Conservation (phyloP, 1,284 basidiomycete species). For the Pholiota adiposa region DNA sequence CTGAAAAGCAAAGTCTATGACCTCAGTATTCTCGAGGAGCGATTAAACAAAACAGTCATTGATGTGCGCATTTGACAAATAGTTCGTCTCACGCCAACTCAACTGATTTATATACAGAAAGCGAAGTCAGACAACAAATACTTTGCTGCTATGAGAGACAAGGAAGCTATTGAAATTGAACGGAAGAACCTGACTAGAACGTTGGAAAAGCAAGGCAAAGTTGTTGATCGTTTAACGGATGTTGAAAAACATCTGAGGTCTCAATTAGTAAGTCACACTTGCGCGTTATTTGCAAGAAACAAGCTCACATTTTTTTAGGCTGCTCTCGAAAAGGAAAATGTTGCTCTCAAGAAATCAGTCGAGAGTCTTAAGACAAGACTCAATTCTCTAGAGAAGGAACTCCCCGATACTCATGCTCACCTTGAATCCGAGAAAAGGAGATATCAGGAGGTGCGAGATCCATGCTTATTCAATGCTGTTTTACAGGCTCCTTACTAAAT, state of each 20-base stretch:
- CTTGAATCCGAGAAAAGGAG: constrained; percentile 44
- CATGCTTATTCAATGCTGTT: constrained; percentile 21
- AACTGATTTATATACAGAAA: constrained; percentile 43
- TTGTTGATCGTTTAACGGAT: constrained; percentile 73
- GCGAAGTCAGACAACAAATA: constrained; percentile 97
- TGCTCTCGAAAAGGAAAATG: constrained; percentile 52
- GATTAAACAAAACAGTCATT: constrained; percentile 60
- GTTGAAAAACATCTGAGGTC: constrained; percentile 60
- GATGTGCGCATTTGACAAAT: constrained; percentile 54
- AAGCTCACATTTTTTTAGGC: constrained; percentile 38
- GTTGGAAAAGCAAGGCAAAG: constrained; percentile 80
- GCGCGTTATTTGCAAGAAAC: not conserved
- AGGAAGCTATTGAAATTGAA: constrained; percentile 83
- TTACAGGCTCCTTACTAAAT: constrained; percentile 1
- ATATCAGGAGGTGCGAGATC: constrained; percentile 32
- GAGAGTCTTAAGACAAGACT: constrained; percentile 33
- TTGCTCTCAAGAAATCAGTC: constrained; percentile 36
- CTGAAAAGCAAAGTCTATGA: constrained; percentile 88
- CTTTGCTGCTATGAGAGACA: constrained; percentile 88
- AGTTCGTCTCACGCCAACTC: not conserved
- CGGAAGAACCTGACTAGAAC: constrained; percentile 63
- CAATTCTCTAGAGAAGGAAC: constrained; percentile 44
- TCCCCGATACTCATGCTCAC: constrained; percentile 39
- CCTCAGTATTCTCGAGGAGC: constrained; percentile 78
- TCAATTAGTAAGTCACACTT: constrained; percentile 74